phyloP scores from a whole-genome alignment of 192 early-diverging fungal species.

The Backusella westeae region DNA sequence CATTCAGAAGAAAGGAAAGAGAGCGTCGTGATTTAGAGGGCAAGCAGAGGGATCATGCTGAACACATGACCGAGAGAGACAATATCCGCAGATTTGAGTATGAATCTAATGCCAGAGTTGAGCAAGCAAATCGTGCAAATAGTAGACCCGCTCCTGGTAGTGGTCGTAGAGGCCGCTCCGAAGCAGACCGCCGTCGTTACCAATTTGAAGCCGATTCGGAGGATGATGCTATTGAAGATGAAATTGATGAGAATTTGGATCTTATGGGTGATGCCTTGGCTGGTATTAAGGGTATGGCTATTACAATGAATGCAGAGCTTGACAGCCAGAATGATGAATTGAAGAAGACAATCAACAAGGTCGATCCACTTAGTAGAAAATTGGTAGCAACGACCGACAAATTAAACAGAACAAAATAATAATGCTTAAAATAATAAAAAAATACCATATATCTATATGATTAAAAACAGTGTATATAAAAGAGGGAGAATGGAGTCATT shows the following conservation, averaged over 20 bases:
- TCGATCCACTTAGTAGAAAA: constrained; percentile 44
- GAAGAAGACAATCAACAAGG: constrained; percentile 43
- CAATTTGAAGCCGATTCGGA: constrained; percentile 67
- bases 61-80: constrained; percentile 51
- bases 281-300: constrained; percentile 58
- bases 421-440: constrained; percentile 6
- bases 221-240: constrained; percentile 63
- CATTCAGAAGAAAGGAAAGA: constrained; percentile 62
- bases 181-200: constrained; percentile 57
- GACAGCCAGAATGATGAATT: constrained; percentile 60
- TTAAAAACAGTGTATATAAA: background rate
- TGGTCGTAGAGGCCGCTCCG: constrained; percentile 39
- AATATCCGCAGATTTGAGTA: constrained; percentile 51
- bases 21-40: constrained; percentile 55
- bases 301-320: constrained; percentile 58
- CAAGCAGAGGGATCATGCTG: constrained; percentile 46
- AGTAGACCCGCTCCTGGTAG: constrained; percentile 32
- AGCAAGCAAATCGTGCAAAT: constrained; percentile 41
- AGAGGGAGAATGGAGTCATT: background rate
- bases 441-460: background rate
- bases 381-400: constrained; percentile 27
- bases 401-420: constrained; percentile 30
- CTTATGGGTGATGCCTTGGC: constrained; percentile 48
- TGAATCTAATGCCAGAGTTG: constrained; percentile 58
- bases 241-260: constrained; percentile 69